These are phyloP conservation scores for Thinopyrum obtusiflorum DNA, from an alignment of 202 grass and related monocot species.

Conservation along the genomic window DNA sequence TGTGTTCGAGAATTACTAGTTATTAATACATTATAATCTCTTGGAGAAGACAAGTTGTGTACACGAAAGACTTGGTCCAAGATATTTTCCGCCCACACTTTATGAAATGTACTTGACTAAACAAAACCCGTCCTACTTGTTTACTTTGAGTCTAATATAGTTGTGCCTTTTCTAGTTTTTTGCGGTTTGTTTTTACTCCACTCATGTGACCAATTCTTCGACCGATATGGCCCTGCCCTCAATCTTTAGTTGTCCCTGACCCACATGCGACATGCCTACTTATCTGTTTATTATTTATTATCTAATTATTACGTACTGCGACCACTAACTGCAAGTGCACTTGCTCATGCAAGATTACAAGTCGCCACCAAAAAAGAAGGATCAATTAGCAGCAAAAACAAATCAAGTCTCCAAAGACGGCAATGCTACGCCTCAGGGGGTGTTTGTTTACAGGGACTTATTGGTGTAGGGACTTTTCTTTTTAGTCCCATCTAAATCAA, in stretches of 20 bases:
- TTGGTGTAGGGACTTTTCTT: too few species aligned
- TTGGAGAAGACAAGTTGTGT: too few species aligned
- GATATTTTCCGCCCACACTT: not conserved
- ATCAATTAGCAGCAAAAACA: not conserved
- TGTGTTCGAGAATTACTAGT: too few species aligned
- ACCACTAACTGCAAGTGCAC: not conserved
- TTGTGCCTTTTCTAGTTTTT: not conserved
- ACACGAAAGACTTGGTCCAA: not conserved
- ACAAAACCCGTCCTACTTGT: not conserved
- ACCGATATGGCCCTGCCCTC: too few species aligned
- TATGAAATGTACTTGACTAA: not conserved
- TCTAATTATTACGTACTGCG: not conserved
- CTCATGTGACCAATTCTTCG: not conserved
- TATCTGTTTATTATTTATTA: not conserved
- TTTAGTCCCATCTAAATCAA: too few species aligned
- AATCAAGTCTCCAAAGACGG: not conserved
- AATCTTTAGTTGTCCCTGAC: too few species aligned
- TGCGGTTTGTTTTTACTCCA: not conserved
- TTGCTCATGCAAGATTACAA: too few species aligned
- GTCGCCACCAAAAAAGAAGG: too few species aligned
- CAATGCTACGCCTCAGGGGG: not conserved
- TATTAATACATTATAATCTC: too few species aligned
- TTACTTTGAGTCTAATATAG: not conserved
- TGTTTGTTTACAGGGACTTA: too few species aligned
- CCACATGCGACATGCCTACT: too few species aligned